Evolutionary conservation across 1,284 basidiomycete genomes (phyloP), one percentile per base, ranked within the genome.

Genomic region (Rhodotorula sp.): DNA sequence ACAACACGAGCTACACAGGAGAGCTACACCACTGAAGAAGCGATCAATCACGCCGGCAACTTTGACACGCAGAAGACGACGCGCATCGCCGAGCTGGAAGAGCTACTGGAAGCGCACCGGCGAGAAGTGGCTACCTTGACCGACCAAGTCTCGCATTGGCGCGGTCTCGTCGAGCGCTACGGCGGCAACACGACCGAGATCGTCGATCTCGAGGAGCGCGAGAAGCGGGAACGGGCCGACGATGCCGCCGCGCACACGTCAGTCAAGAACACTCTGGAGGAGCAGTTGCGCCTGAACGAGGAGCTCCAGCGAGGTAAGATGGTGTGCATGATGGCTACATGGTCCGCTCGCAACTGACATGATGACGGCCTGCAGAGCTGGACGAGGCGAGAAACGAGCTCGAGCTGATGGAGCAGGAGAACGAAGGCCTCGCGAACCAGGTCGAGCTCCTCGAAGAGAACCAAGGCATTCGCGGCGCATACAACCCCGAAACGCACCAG

Each of bases 401-500:
- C 34, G 67, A 47, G 43, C 81, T 83, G 69, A 78, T 84, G 85
- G 49, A 81, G 83, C 34, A 83, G 81, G 77, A 86, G 82, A 77
- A 90, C 38, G 89, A 90, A 48, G 79, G 82, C 31, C 82, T 91
- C 59, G 89, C 89, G 72, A 87, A 89, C 76, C 85, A 85, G 43
- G 84, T 93, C 26, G 91, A 90, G 79, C 88, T 90, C 65, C 84
- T 93, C 1, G 83, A 85, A 26, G 65, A 71, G 61, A 88, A 88
- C 4, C 87, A 91, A 80, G 87, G 92, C 43, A 90, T 87, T 0
- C 86, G 86, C 0, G 92, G 92, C 6, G 84, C 88, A 60, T 91
- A 92, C 77, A 85, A 93, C 14, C 89, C 89, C 0, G 87, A 87
- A 0, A 87, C 87, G 28, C 85, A 86, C 54, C 87, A 90, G 19